A percentile compares a stretch with the other conserved stretches of the same genome.
Conservation (phyloP, 1,139 yeast species). For the Meyerozyma athensensis region DNA sequence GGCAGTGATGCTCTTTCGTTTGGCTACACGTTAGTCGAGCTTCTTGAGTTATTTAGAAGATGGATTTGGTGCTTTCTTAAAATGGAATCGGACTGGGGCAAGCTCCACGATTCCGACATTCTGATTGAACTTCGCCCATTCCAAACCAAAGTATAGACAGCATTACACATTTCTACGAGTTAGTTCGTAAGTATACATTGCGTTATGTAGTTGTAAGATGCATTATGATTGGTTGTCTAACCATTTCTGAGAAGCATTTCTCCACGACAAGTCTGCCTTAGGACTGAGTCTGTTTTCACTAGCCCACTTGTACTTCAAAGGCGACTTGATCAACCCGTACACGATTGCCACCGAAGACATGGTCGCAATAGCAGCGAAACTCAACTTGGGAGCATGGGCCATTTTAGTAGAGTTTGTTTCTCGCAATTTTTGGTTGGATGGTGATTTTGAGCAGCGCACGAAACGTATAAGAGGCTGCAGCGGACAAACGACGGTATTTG, state of each 20-base stretch:
- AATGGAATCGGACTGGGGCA: conserved; percentile 69
- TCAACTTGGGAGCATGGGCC: conserved; percentile 43
- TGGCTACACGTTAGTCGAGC: conserved; percentile 62
- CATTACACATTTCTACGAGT: background rate
- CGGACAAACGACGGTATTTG: too few relatives aligned
- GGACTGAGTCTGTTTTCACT: conserved; percentile 44
- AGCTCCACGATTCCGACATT: conserved; percentile 17
- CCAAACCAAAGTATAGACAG: conserved; percentile 3
- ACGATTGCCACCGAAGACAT: conserved; percentile 43
- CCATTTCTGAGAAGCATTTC: conserved; percentile 47
- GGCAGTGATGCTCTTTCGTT: conserved; percentile 46
- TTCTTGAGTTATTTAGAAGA: conserved; percentile 73
- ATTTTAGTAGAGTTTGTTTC: conserved; percentile 17
- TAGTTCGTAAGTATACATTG: background rate
- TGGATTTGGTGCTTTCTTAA: conserved; percentile 88
- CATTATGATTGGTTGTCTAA: conserved; percentile 24
- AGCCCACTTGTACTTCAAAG: conserved; percentile 41
- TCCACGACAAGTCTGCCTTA: conserved; percentile 50
- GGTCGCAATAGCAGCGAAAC: conserved; percentile 39
- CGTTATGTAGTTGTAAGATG: background rate
- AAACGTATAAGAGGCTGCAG: too few relatives aligned
- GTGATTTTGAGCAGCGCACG: conserved; percentile 14
- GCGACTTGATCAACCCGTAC: conserved; percentile 40
- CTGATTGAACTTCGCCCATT: conserved; percentile 3
- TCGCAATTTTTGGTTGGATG: conserved; percentile 24